Conservation (phyloP, 106 monocot genomes). For the Platanthera guangdongensis region DNA sequence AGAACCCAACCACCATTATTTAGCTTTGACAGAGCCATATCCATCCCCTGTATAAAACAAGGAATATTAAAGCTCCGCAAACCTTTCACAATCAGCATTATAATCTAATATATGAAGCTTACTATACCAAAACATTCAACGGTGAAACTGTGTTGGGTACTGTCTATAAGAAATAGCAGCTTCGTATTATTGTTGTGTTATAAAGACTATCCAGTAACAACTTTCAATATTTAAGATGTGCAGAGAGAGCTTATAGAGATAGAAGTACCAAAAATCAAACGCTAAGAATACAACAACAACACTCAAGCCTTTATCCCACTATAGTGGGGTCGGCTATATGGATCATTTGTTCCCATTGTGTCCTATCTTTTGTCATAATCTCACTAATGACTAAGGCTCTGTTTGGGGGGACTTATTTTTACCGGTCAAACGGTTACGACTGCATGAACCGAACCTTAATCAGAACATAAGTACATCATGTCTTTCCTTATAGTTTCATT, state of each 20-base stretch:
- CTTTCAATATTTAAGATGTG: not conserved
- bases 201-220: not conserved
- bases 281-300: not conserved
- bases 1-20: slow-evolving; percentile 96
- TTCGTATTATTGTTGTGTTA: not conserved
- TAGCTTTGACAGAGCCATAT: slow-evolving; percentile 82
- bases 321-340: no score
- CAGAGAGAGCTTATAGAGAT: not conserved
- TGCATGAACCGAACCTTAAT: no score
- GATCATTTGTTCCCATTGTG: no score
- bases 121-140: not conserved
- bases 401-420: no score
- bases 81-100: not conserved
- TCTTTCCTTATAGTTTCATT: no score
- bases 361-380: no score
- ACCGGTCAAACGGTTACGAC: no score
- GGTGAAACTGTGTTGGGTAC: not conserved
- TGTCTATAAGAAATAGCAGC: no score
- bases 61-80: not conserved
- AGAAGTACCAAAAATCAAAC: not conserved
- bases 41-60: slow-evolving; percentile 61
- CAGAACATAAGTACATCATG: no score
- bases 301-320: no score
- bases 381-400: no score
- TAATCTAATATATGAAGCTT: not conserved